A percentile compares a stretch with the other conserved stretches of the same genome.
Evolutionary conservation across 169 alveolate genomes (phyloP).

Genomic region (Plasmodium relictum): DNA sequence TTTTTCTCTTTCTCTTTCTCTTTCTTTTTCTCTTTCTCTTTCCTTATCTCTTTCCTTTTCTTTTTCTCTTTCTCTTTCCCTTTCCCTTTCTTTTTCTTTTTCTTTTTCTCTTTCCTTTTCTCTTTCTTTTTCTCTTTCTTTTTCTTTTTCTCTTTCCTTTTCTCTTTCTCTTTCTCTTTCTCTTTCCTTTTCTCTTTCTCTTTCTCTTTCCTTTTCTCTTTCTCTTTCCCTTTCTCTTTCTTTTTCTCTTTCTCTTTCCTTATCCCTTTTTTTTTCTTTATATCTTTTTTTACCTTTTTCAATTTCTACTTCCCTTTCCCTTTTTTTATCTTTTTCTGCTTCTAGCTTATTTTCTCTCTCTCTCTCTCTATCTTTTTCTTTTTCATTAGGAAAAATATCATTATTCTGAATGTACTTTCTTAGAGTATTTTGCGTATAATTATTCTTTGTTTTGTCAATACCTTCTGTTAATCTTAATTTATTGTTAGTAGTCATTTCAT

Average conservation of each 20-base stretch:
- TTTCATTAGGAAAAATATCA: constrained; percentile 1
- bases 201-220: constrained; percentile 7
- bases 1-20: not conserved
- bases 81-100: constrained; percentile 10
- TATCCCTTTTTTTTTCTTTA: constrained; percentile 10
- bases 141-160: not conserved
- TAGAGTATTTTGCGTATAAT: not conserved
- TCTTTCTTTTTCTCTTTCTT: constrained; percentile 9
- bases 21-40: constrained; percentile 10
- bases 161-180: constrained; percentile 22
- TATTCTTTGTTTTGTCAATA: constrained; percentile 15
- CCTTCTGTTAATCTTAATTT: not conserved
- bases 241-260: constrained; percentile 4
- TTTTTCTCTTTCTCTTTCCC: constrained; percentile 1
- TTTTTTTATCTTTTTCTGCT: not conserved
- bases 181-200: constrained; percentile 17
- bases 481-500: not conserved
- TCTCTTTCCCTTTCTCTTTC: constrained; percentile 26
- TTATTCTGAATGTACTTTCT: constrained; percentile 11
- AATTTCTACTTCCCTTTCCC: constrained; percentile 3
- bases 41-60: constrained; percentile 29
- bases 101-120: constrained; percentile 37
- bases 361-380: constrained; percentile 13
- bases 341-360: not conserved
- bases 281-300: constrained; percentile 10